A percentile compares a stretch with the other conserved stretches of the same genome.
Evolutionary conservation across 352 stramenopile genomes (phyloP).

Genomic region (Pythium volutum): DNA sequence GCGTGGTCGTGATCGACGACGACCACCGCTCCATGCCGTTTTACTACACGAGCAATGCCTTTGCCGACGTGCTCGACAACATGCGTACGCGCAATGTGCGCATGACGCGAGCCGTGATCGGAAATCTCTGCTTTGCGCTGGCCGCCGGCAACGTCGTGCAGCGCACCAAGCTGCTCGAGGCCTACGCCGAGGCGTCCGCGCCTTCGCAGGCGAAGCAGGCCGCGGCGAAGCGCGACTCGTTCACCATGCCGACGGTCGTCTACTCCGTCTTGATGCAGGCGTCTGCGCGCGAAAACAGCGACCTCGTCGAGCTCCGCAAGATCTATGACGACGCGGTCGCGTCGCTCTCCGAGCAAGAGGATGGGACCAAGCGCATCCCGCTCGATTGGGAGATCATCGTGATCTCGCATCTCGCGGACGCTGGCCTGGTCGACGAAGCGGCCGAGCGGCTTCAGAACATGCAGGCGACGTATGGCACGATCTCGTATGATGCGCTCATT

Average conservation of each 20-base stretch:
- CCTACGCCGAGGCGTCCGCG: constrained; percentile 27
- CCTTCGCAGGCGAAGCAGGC: no score
- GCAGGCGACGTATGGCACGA: constrained; percentile 32
- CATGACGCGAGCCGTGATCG: constrained; percentile 42
- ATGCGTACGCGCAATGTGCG: constrained; percentile 35
- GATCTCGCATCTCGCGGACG: constrained; percentile 37
- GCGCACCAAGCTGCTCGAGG: constrained; percentile 52
- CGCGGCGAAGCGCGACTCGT: constrained; percentile 33
- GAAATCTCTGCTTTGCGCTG: constrained; percentile 34
- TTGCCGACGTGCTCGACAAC: constrained; percentile 41
- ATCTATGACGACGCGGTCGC: constrained; percentile 50
- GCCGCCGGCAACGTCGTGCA: constrained; percentile 47
- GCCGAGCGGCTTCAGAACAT: constrained; percentile 37
- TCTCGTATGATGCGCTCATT: constrained; percentile 41
- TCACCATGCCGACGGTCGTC: constrained; percentile 39
- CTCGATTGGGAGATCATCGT: constrained; percentile 44
- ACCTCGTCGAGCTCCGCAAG: constrained; percentile 33
- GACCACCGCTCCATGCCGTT: constrained; percentile 22
- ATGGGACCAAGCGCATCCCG: constrained; percentile 29
- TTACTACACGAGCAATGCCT: constrained; percentile 37
- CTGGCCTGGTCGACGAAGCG: constrained; percentile 39
- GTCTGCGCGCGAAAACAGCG: constrained; percentile 32
- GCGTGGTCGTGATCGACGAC: constrained; percentile 10
- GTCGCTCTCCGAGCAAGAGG: constrained; percentile 19
- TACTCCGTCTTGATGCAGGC: constrained; percentile 46